Conservation (phyloP, 495 filamentous ascomycete genomes). For the Parathielavia hyrcaniae region DNA sequence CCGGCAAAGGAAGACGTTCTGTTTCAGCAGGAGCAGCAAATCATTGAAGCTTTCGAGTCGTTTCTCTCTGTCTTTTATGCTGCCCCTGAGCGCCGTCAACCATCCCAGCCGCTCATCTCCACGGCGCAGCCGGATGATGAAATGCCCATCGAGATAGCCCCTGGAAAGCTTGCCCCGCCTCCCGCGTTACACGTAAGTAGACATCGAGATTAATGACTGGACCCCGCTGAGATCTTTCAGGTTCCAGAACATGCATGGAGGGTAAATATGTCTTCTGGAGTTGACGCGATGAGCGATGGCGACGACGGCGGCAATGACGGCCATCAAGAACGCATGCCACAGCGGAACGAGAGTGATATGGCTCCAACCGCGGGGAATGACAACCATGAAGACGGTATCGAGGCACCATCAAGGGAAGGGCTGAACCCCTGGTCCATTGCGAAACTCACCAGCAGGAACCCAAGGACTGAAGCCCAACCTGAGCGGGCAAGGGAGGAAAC, state of each 20-base stretch:
- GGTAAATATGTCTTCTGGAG: conserved; percentile 22
- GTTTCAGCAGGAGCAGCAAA: conserved; percentile 55
- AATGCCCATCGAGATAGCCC: too few relatives aligned
- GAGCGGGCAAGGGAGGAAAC: background rate
- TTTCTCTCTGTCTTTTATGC: conserved; percentile 49
- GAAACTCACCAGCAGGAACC: conserved; percentile 3
- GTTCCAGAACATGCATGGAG: conserved; percentile 12
- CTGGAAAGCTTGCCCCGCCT: background rate
- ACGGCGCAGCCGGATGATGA: background rate
- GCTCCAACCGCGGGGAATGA: background rate
- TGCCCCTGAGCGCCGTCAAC: background rate
- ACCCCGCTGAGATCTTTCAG: background rate
- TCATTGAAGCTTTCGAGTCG: conserved; percentile 47
- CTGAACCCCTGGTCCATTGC: conserved; percentile 31
- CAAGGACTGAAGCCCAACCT: background rate
- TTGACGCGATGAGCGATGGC: conserved; percentile 16
- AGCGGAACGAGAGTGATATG: background rate
- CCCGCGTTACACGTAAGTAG: background rate
- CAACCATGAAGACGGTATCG: background rate
- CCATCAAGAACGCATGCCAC: background rate
- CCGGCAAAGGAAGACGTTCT: conserved; percentile 85
- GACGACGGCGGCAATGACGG: background rate
- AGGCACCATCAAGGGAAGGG: conserved; percentile 11
- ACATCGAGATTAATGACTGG: background rate
- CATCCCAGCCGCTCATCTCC: background rate